Evolutionary conservation across 257 asterid genomes (phyloP).

Genomic region (Primulina tabacum): DNA sequence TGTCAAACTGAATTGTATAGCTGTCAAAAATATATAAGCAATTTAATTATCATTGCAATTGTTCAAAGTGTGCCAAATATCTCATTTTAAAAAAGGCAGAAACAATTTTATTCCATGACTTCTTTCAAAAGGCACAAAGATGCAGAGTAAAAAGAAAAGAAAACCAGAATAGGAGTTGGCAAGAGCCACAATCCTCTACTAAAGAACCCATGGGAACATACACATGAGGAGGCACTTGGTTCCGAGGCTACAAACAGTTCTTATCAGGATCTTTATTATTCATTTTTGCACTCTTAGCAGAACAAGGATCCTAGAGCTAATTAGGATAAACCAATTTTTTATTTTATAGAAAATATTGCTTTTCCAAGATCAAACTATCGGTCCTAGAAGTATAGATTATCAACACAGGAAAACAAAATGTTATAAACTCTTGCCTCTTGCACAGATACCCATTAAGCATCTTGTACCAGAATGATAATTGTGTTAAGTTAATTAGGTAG

Average conservation of each 20-base stretch:
- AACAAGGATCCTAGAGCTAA: no score
- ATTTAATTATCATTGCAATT: constrained; percentile 15
- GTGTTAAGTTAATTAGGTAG: constrained; percentile 8
- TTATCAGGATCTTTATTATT: no score
- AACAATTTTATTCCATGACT: no score
- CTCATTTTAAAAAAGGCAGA: neutral
- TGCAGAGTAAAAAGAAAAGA: no score
- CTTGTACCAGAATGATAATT: constrained; percentile 4
- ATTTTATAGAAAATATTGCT: neutral
- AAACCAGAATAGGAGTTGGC: no score
- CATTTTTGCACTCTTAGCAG: no score
- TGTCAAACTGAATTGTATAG: constrained; percentile 75
- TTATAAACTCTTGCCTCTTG: constrained; percentile 4
- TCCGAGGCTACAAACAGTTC: no score
- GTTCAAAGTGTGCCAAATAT: neutral
- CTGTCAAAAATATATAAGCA: constrained; percentile 33
- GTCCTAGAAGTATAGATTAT: constrained; percentile 1
- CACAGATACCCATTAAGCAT: constrained; percentile 6
- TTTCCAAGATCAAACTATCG: neutral
- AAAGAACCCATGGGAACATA: no score
- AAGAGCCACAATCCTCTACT: no score
- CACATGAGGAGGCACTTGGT: no score
- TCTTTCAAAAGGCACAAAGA: no score
- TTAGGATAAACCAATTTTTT: no score
- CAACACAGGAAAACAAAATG: neutral